Conservation (phyloP, 2,329 filamentous ascomycete species). For the Xylaria hypoxylon region DNA sequence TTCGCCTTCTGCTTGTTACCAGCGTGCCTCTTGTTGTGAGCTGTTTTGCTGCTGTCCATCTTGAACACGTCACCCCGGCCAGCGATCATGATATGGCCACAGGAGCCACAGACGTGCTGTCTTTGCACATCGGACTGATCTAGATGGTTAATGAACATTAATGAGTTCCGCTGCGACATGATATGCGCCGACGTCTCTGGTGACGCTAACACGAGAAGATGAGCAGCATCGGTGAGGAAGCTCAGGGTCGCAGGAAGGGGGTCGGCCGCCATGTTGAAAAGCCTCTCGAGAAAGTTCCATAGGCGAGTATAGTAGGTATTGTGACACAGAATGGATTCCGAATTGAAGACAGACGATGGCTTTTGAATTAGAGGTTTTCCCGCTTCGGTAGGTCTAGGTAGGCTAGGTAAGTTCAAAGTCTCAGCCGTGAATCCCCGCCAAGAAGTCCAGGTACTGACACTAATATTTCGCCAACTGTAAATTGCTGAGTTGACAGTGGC, state of each 20-base stretch:
- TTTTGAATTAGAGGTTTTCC: no score
- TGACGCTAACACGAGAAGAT: constrained; percentile 64
- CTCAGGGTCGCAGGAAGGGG: constrained; percentile 44
- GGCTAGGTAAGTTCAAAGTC: neutral
- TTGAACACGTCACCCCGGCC: constrained; percentile 59
- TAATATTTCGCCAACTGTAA: no score
- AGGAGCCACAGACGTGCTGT: constrained; percentile 68
- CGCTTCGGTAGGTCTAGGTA: no score
- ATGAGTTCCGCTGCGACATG: constrained; percentile 64
- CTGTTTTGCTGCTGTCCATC: constrained; percentile 57
- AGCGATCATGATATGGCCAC: constrained; percentile 70
- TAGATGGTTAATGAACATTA: constrained; percentile 62
- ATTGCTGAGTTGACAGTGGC: no score
- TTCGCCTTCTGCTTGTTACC: neutral
- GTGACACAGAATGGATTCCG: neutral
- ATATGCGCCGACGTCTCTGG: constrained; percentile 70
- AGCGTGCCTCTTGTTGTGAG: constrained; percentile 55
- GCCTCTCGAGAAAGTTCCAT: neutral
- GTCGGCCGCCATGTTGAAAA: constrained; percentile 42
- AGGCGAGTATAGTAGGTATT: neutral
- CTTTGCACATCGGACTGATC: constrained; percentile 60
- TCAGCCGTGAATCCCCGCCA: neutral
- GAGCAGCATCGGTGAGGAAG: constrained; percentile 69
- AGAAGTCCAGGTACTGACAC: no score
- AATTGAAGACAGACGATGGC: neutral